Evolutionary conservation across 257 asterid genomes (phyloP).

Genomic region (Striga asiatica): DNA sequence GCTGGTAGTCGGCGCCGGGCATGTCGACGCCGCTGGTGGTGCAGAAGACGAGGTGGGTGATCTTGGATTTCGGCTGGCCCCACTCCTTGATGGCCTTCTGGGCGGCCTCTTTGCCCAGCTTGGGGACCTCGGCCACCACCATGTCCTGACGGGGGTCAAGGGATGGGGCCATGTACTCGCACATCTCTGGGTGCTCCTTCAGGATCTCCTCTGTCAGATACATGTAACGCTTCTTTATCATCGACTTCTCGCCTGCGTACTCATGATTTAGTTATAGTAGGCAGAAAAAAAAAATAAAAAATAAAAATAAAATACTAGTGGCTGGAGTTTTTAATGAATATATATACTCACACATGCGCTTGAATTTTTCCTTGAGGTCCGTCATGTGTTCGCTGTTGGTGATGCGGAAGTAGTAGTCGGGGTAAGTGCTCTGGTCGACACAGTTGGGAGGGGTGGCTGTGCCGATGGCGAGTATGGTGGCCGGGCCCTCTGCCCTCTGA

Average conservation of each 20-base stretch:
- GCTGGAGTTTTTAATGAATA: too few species aligned
- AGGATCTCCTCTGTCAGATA: conserved; percentile 48
- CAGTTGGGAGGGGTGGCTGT: conserved; percentile 62
- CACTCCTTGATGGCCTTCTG: conserved; percentile 75
- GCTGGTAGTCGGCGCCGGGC: conserved; percentile 82
- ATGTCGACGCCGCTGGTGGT: conserved; percentile 83
- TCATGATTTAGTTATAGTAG: too few species aligned
- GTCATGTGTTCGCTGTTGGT: conserved; percentile 55
- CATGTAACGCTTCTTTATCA: conserved; percentile 56
- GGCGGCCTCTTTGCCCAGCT: conserved; percentile 76
- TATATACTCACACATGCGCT: conserved; percentile 89
- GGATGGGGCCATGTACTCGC: conserved; percentile 63
- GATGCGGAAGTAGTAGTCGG: conserved; percentile 67
- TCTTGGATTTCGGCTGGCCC: conserved; percentile 80
- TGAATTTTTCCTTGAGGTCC: conserved; percentile 54
- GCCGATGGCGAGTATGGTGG: conserved; percentile 66
- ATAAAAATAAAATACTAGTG: too few species aligned
- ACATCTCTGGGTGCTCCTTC: conserved; percentile 43
- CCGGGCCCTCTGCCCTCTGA: conserved; percentile 72
- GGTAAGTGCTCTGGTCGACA: conserved; percentile 51
- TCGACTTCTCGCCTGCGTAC: conserved; percentile 55
- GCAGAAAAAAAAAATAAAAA: too few species aligned
- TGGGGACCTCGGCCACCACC: conserved; percentile 66
- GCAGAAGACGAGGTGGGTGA: conserved; percentile 67
- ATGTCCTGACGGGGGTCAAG: conserved; percentile 65